phyloP scores from a whole-genome alignment of 345 rosid species.

The Euphorbia pulcherrima region DNA sequence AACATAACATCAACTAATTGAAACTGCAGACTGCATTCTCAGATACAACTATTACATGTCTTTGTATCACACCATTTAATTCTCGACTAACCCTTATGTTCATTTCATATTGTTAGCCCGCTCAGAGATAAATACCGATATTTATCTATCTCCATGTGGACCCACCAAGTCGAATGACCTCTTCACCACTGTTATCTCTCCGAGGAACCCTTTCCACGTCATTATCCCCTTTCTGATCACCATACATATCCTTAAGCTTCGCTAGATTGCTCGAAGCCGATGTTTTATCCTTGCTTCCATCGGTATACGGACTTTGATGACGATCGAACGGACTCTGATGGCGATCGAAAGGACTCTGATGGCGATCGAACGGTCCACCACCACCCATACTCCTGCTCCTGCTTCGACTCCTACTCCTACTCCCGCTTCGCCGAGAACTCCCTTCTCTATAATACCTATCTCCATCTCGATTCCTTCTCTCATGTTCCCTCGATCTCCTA shows the following conservation, averaged over 20 bases:
- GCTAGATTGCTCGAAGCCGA: slow-evolving; percentile 72
- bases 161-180: slow-evolving; percentile 90
- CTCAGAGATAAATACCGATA: neutral
- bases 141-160: slow-evolving; percentile 60
- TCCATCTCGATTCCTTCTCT: slow-evolving; percentile 40
- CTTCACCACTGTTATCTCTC: slow-evolving; percentile 62
- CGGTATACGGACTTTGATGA: slow-evolving; percentile 47
- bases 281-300: slow-evolving; percentile 50
- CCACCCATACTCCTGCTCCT: slow-evolving; percentile 57
- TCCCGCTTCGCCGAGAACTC: slow-evolving; percentile 35
- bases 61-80: neutral
- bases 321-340: slow-evolving; percentile 49
- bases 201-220: slow-evolving; percentile 45
- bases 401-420: slow-evolving; percentile 60
- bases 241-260: slow-evolving; percentile 84
- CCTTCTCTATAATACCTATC: slow-evolving; percentile 35
- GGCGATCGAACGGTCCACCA: slow-evolving; percentile 39
- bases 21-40: neutral
- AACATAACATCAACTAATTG: too few relatives aligned
- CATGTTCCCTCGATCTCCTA: slow-evolving; percentile 36
- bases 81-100: neutral
- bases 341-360: slow-evolving; percentile 50
- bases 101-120: neutral
- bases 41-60: neutral
- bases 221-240: slow-evolving; percentile 53